phyloP scores from a whole-genome alignment of 139 green algal species.

The Medakamo hakoo region DNA sequence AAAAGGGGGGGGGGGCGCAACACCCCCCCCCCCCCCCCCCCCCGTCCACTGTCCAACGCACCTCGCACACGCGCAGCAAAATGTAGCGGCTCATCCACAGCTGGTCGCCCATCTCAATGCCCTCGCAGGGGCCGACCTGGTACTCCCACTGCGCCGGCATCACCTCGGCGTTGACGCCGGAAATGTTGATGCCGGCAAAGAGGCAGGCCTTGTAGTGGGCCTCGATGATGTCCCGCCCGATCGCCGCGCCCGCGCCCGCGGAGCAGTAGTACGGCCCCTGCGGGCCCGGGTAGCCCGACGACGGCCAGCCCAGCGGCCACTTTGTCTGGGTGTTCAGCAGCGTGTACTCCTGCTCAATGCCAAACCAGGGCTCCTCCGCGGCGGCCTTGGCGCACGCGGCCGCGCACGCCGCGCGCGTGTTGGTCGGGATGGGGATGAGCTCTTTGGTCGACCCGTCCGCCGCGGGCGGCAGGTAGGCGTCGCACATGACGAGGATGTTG shows the following conservation, averaged over 20 bases:
- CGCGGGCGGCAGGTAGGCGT: constrained; percentile 73
- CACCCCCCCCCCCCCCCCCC: too few species aligned
- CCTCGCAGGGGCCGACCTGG: constrained; percentile 78
- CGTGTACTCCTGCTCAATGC: constrained; percentile 97
- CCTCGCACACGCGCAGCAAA: constrained; percentile 54
- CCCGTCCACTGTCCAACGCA: constrained; percentile 20
- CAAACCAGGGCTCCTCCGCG: constrained; percentile 82
- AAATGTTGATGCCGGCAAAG: constrained; percentile 82
- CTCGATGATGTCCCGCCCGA: constrained; percentile 86
- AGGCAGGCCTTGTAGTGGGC: constrained; percentile 92
- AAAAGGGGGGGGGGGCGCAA: too few species aligned
- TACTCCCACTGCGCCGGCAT: constrained; percentile 98
- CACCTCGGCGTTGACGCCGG: constrained; percentile 92
- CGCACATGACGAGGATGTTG: constrained; percentile 93
- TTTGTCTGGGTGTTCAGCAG: constrained; percentile 84
- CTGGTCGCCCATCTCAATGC: constrained; percentile 80
- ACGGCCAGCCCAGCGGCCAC: constrained; percentile 93
- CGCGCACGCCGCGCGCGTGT: constrained; percentile 60
- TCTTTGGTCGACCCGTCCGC: constrained; percentile 44
- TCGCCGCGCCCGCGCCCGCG: constrained; percentile 69
- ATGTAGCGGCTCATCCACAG: constrained; percentile 95
- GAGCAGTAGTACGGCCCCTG: constrained; percentile 97
- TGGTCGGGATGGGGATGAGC: constrained; percentile 73
- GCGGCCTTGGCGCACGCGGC: constrained; percentile 42
- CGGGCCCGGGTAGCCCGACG: constrained; percentile 69